These are phyloP conservation scores for Crithidia bombi DNA, from an alignment of 208 protist genomes.

Conservation along the genomic window DNA sequence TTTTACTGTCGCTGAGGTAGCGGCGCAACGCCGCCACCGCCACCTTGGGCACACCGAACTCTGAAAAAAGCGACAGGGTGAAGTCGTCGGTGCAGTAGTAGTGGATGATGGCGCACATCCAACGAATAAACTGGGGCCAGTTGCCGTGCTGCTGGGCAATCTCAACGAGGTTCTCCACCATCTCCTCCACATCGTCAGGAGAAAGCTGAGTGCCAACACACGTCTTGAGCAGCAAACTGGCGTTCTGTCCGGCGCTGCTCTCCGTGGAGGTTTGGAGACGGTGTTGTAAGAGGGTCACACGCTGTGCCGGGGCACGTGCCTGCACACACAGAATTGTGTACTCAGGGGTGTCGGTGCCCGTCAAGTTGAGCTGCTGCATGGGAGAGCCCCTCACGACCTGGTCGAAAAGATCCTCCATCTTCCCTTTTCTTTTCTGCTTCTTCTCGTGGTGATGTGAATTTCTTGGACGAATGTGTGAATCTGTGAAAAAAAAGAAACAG, in stretches of 20 bases:
- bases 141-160: slow-evolving; percentile 64
- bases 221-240: slow-evolving; percentile 70
- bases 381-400: slow-evolving; percentile 66
- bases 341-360: slow-evolving; percentile 51
- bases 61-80: slow-evolving; percentile 85
- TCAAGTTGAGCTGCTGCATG: slow-evolving; percentile 51
- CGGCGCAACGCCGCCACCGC: slow-evolving; percentile 70
- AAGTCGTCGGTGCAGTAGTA: slow-evolving; percentile 92
- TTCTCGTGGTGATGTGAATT: not conserved
- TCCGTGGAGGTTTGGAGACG: slow-evolving; percentile 79
- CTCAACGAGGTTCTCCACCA: slow-evolving; percentile 69
- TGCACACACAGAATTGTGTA: slow-evolving; percentile 88
- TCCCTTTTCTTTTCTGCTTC: not conserved
- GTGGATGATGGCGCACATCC: slow-evolving; percentile 86
- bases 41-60: slow-evolving; percentile 78
- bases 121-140: slow-evolving; percentile 77
- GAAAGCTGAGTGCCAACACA: slow-evolving; percentile 61
- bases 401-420: slow-evolving; percentile 72
- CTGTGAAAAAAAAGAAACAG: slow-evolving; percentile 4
- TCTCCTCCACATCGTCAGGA: slow-evolving; percentile 77
- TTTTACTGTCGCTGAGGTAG: slow-evolving; percentile 49
- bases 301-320: slow-evolving; percentile 54
- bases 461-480: no score
- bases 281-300: slow-evolving; percentile 62
- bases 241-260: slow-evolving; percentile 70